phyloP scores from a whole-genome alignment of 2,329 filamentous ascomycete species.

The Colletotrichum nymphaeae region DNA sequence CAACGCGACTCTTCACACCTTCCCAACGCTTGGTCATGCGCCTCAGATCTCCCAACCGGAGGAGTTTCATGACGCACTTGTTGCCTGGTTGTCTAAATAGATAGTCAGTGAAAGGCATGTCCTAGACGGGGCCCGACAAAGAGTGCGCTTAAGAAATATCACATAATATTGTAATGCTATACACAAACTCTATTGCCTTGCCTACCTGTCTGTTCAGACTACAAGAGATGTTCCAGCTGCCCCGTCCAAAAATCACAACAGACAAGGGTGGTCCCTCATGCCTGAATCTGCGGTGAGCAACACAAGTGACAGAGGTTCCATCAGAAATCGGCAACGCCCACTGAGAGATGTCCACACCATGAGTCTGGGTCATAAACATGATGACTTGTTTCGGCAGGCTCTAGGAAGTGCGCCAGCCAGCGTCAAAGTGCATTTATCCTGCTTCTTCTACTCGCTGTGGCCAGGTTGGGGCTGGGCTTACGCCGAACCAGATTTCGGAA shows the following conservation, averaged over 20 bases:
- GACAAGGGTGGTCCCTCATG: too few relatives aligned
- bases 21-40: constrained; percentile 61
- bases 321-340: background rate
- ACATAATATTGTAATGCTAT: constrained; percentile 1
- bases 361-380: background rate
- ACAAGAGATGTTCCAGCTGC: background rate
- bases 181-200: background rate
- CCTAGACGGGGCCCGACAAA: background rate
- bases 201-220: too few relatives aligned
- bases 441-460: background rate
- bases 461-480: too few relatives aligned
- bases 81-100: constrained; percentile 53
- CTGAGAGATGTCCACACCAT: background rate
- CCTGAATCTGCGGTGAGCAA: background rate
- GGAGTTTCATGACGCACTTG: constrained; percentile 56
- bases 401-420: background rate
- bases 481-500: background rate
- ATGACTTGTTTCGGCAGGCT: background rate
- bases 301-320: background rate
- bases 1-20: constrained; percentile 57
- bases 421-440: background rate
- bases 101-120: background rate
- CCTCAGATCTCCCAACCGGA: constrained; percentile 64
- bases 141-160: background rate
- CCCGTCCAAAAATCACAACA: background rate